phyloP scores from a whole-genome alignment of 2,329 filamentous ascomycete species.

The Stagonosporopsis chrysanthemi region DNA sequence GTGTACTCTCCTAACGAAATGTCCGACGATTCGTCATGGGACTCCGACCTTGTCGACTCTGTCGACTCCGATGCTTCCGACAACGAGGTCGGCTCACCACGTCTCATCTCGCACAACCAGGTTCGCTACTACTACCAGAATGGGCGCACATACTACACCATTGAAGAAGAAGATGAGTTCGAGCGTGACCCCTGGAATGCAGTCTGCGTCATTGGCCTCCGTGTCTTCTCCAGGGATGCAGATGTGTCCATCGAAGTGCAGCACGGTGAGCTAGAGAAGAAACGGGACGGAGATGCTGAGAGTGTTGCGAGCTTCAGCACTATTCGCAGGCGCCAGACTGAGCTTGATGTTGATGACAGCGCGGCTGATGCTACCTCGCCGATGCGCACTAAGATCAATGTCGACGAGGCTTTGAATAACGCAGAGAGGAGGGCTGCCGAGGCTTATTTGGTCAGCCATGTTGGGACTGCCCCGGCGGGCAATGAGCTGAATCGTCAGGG shows the following conservation, averaged over 20 bases:
- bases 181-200: slow-evolving; percentile 66
- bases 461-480: slow-evolving; percentile 42
- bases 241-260: slow-evolving; percentile 62
- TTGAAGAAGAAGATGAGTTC: slow-evolving; percentile 54
- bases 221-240: slow-evolving; percentile 63
- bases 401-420: slow-evolving; percentile 37
- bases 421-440: slow-evolving; percentile 25
- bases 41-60: slow-evolving; percentile 50
- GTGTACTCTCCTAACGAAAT: slow-evolving; percentile 41
- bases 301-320: slow-evolving; percentile 29
- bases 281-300: slow-evolving; percentile 32
- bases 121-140: slow-evolving; percentile 28
- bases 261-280: slow-evolving; percentile 44
- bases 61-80: slow-evolving; percentile 39
- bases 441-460: slow-evolving; percentile 24
- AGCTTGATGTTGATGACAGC: slow-evolving; percentile 52
- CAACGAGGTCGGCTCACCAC: slow-evolving; percentile 28
- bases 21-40: slow-evolving; percentile 51
- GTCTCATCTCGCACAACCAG: slow-evolving; percentile 11
- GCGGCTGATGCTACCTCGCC: slow-evolving; percentile 51
- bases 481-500: slow-evolving; percentile 38
- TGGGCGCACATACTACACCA: slow-evolving; percentile 30
- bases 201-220: slow-evolving; percentile 65
- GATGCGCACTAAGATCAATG: slow-evolving; percentile 38
- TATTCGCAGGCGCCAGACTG: slow-evolving; percentile 39